These are phyloP conservation scores for Begonia fuchsioides DNA, from an alignment of 306 rosid genomes.

Conservation along the genomic window DNA sequence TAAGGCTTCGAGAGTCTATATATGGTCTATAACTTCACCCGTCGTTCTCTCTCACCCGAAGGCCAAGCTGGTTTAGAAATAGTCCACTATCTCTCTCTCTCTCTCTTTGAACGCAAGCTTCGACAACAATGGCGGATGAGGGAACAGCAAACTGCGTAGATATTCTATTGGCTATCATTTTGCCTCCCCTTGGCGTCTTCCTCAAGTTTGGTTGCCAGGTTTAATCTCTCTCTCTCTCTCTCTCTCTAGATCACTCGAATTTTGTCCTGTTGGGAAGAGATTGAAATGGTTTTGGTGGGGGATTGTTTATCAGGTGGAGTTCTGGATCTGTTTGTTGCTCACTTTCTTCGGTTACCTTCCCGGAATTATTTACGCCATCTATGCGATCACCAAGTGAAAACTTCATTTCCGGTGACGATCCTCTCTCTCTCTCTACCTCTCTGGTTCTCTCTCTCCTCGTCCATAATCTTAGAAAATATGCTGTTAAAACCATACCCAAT, in stretches of 20 bases:
- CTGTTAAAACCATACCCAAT: too few species aligned
- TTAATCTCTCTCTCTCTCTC: neutral
- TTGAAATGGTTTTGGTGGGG: too few species aligned
- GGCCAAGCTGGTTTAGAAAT: too few species aligned
- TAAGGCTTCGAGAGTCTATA: too few species aligned
- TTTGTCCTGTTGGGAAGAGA: neutral
- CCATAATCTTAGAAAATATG: too few species aligned
- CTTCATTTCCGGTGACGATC: neutral
- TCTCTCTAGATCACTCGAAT: neutral
- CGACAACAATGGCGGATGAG: neutral
- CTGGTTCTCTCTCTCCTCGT: too few species aligned
- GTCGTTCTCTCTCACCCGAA: too few species aligned
- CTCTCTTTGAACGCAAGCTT: too few species aligned
- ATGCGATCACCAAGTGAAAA: constrained; percentile 51
- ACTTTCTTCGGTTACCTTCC: constrained; percentile 45
- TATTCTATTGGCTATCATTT: constrained; percentile 54
- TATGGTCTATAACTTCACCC: too few species aligned
- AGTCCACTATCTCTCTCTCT: too few species aligned
- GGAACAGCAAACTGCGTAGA: constrained; percentile 50
- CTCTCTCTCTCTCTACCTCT: too few species aligned
- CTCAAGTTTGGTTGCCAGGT: constrained; percentile 73
- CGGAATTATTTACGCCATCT: constrained; percentile 64
- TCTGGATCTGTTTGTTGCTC: constrained; percentile 63
- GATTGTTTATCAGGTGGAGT: constrained; percentile 26
- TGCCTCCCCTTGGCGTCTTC: constrained; percentile 90